Conservation (phyloP, 1,139 yeast genomes). For the Suhomyces terraborum region DNA sequence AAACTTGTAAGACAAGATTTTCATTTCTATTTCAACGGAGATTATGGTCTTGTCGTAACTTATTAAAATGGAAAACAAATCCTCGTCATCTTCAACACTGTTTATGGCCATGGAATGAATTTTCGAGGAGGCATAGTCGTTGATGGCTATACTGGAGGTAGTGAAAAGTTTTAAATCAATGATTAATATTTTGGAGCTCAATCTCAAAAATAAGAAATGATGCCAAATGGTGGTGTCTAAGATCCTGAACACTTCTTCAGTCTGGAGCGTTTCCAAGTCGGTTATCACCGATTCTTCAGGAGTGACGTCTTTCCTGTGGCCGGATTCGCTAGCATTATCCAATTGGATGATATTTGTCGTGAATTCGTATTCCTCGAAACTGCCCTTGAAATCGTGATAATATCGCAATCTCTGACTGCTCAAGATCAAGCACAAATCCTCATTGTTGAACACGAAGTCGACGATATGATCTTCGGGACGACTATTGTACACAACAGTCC, state of each 20-base stretch:
- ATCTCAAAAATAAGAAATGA: conserved; percentile 34
- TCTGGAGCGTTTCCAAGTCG: conserved; percentile 36
- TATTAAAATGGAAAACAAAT: conserved; percentile 26
- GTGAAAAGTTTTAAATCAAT: conserved; percentile 28
- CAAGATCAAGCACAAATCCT: conserved; percentile 63
- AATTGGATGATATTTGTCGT: conserved; percentile 39
- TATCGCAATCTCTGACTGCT: conserved; percentile 58
- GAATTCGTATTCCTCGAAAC: conserved; percentile 53
- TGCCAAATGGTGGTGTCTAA: conserved; percentile 28
- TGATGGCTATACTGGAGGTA: conserved; percentile 33
- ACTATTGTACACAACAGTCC: conserved; percentile 54
- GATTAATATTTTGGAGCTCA: conserved; percentile 31
- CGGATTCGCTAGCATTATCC: conserved; percentile 27
- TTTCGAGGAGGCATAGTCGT: conserved; percentile 20
- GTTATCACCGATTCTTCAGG: conserved; percentile 25
- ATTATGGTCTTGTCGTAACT: conserved; percentile 35
- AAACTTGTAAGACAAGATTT: conserved; percentile 26
- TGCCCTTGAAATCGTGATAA: conserved; percentile 71
- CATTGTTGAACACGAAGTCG: conserved; percentile 58
- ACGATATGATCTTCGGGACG: conserved; percentile 55
- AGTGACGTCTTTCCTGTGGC: neutral
- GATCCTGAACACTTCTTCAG: conserved; percentile 35
- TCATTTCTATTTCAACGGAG: conserved; percentile 30
- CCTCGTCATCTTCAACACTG: conserved; percentile 7
- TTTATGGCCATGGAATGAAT: conserved; percentile 20